Evolutionary conservation across 2,329 filamentous ascomycete genomes (phyloP).

Genomic region (Pseudophaeomoniella oleicola): DNA sequence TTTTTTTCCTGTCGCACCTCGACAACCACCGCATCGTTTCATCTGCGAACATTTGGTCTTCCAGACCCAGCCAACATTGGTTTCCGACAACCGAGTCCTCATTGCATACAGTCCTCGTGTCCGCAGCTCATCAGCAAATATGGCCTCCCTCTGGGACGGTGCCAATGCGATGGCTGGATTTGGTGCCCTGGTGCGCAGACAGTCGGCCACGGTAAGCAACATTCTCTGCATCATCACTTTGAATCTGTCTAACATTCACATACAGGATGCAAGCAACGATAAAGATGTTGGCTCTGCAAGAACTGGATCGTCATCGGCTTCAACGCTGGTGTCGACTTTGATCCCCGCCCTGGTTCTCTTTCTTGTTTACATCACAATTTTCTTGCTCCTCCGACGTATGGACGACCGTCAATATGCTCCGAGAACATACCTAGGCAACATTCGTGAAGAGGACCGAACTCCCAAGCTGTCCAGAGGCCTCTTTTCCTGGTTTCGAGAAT

Average conservation of each 20-base stretch:
- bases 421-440: slow-evolving; percentile 37
- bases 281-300: no score
- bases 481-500: slow-evolving; percentile 53
- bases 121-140: no score
- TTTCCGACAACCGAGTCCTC: no score
- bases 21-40: no score
- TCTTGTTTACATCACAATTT: slow-evolving; percentile 30
- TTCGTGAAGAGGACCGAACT: slow-evolving; percentile 40
- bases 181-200: neutral
- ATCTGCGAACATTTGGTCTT: no score
- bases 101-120: no score
- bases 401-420: slow-evolving; percentile 39
- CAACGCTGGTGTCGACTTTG: slow-evolving; percentile 34
- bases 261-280: no score
- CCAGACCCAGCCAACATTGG: no score
- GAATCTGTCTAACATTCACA: no score
- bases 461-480: slow-evolving; percentile 45
- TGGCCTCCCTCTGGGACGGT: neutral
- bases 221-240: no score
- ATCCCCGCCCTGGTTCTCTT: slow-evolving; percentile 29
- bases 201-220: no score
- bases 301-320: slow-evolving; percentile 26
- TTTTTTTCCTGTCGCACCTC: no score
- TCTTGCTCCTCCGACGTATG: slow-evolving; percentile 34
- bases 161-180: neutral